Evolutionary conservation across 495 filamentous ascomycete species (phyloP).

Genomic region (Xylaria venustula): DNA sequence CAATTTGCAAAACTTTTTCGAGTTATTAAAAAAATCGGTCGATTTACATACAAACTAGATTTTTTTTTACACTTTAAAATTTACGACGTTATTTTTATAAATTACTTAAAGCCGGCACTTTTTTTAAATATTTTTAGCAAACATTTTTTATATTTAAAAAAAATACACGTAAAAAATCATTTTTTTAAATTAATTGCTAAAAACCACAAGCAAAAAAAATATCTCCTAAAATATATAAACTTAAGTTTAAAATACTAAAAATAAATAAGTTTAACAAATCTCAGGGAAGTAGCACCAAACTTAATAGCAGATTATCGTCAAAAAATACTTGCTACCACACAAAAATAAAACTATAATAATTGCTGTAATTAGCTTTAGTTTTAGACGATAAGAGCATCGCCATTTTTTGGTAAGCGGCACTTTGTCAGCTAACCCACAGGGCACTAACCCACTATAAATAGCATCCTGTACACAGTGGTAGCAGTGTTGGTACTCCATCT

Average conservation of each 20-base stretch:
- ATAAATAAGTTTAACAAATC: background rate
- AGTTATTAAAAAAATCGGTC: background rate
- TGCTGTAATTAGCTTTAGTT: background rate
- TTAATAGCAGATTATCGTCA: background rate
- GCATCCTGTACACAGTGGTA: background rate
- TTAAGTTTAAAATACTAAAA: background rate
- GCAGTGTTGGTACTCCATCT: background rate
- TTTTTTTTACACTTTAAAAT: constrained; percentile 2
- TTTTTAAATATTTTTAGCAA: constrained; percentile 1
- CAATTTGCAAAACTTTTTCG: background rate
- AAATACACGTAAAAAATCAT: background rate
- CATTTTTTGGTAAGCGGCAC: background rate
- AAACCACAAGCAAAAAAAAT: background rate
- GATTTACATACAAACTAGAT: background rate
- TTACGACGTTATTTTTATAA: background rate
- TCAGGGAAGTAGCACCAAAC: background rate
- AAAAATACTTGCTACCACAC: background rate
- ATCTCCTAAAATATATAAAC: background rate
- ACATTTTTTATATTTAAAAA: background rate
- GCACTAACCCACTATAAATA: background rate
- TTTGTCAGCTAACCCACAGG: background rate
- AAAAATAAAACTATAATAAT: background rate
- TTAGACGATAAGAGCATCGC: background rate
- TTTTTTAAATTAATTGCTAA: background rate
- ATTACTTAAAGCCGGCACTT: constrained; percentile 7